A percentile compares a stretch with the other conserved stretches of the same genome.
Conservation (phyloP, 306 rosid genomes). For the Cucurbita pepo region DNA sequence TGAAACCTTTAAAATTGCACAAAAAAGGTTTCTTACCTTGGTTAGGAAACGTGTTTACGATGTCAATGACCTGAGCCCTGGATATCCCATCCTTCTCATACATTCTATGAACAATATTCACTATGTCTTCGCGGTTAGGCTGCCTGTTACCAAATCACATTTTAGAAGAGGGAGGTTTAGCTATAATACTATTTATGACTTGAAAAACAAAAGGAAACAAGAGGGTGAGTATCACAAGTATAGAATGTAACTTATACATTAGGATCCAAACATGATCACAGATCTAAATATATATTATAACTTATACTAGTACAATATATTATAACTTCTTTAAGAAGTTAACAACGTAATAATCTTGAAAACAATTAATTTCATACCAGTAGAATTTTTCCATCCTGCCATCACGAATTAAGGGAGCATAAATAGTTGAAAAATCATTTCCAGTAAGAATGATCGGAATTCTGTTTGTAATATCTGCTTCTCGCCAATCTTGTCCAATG, state of each 20-base stretch:
- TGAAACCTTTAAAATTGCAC: neutral
- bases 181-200: neutral
- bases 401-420: conserved; percentile 94
- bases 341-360: neutral
- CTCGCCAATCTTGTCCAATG: conserved; percentile 87
- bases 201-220: neutral
- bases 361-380: conserved; percentile 37
- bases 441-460: conserved; percentile 90
- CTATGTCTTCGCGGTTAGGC: conserved; percentile 73
- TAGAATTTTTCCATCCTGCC: conserved; percentile 99
- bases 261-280: neutral
- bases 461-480: conserved; percentile 58
- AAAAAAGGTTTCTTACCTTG: conserved; percentile 44
- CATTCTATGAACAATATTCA: conserved; percentile 74
- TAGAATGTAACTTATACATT: neutral
- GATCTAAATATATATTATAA: neutral
- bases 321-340: neutral
- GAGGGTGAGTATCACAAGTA: neutral
- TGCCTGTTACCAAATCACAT: conserved; percentile 58
- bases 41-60: conserved; percentile 68
- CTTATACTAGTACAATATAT: neutral
- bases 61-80: conserved; percentile 40
- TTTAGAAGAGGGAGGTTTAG: conserved; percentile 14
- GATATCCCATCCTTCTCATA: conserved; percentile 83
- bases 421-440: conserved; percentile 81